Conservation (phyloP, 176 grass and related monocot species). For the Lolium multiflorum region DNA sequence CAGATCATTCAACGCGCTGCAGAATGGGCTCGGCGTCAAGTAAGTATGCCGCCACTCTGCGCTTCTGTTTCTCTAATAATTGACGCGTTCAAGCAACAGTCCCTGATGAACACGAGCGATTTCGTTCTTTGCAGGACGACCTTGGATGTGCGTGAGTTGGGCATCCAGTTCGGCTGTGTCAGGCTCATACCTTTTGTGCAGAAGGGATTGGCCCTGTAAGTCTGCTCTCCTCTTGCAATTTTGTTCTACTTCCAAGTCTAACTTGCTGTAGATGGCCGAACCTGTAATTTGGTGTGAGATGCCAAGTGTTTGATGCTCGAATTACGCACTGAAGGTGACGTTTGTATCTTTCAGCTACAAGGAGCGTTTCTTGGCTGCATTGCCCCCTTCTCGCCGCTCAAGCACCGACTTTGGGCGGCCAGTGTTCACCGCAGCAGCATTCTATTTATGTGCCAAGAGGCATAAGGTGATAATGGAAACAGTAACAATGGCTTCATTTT, state of each 20-base stretch:
- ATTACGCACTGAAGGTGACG: not conserved
- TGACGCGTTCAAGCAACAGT: not conserved
- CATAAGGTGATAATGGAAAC: conserved; percentile 66
- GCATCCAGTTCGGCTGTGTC: conserved; percentile 94
- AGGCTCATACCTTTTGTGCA: conserved; percentile 93
- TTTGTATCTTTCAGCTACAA: conserved; percentile 66
- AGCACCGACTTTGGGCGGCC: conserved; percentile 82
- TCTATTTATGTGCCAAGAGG: conserved; percentile 95
- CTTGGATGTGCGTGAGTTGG: conserved; percentile 79
- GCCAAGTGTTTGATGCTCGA: not conserved
- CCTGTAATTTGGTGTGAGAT: not conserved
- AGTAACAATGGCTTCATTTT: not conserved
- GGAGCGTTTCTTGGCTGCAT: conserved; percentile 77
- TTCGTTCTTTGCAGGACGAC: conserved; percentile 56
- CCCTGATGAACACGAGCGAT: not conserved
- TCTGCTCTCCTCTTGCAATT: not conserved
- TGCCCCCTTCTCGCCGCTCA: conserved; percentile 77
- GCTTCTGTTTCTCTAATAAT: not conserved
- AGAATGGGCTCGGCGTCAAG: conserved; percentile 96
- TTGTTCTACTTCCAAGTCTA: too few relatives aligned
- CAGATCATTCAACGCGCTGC: conserved; percentile 85
- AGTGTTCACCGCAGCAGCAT: conserved; percentile 86
- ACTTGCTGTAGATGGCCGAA: not conserved
- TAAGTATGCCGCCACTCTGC: conserved; percentile 59
- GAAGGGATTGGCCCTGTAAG: conserved; percentile 83